Conservation (phyloP, 208 protist species). For the Acanthamoeba rhysodes region DNA sequence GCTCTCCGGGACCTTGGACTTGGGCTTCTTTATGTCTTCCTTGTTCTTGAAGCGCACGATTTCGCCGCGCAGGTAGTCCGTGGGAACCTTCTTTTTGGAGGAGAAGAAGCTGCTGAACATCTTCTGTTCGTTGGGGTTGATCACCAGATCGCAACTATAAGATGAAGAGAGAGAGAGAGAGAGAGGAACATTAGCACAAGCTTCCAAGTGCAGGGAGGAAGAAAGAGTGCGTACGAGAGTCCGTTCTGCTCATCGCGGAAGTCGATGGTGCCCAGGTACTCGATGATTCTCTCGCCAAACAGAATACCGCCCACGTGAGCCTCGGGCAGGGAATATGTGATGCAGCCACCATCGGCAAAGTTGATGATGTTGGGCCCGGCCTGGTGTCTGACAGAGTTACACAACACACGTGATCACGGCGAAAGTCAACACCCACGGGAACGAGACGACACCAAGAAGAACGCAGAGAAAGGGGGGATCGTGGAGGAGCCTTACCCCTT, state of each 20-base stretch:
- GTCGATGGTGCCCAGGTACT: slow-evolving; percentile 79
- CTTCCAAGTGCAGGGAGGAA: neutral
- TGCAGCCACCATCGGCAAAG: slow-evolving; percentile 79
- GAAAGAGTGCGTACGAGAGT: slow-evolving; percentile 31
- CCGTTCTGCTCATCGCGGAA: slow-evolving; percentile 80
- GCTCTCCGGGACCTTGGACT: neutral
- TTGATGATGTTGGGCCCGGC: slow-evolving; percentile 78
- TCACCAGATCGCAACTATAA: slow-evolving; percentile 75
- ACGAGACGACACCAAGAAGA: neutral
- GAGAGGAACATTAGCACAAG: neutral
- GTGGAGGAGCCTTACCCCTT: slow-evolving; percentile 50
- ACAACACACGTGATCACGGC: no score
- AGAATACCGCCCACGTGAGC: slow-evolving; percentile 79
- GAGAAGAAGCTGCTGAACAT: slow-evolving; percentile 78
- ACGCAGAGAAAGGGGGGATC: neutral
- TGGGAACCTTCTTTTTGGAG: slow-evolving; percentile 76
- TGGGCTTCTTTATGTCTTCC: slow-evolving; percentile 33
- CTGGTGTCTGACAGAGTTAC: slow-evolving; percentile 37
- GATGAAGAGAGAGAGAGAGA: neutral
- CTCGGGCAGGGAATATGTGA: slow-evolving; percentile 74
- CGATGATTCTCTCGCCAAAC: slow-evolving; percentile 79
- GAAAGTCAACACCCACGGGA: no score
- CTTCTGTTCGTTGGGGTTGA: slow-evolving; percentile 79
- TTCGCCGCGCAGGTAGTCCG: slow-evolving; percentile 32
- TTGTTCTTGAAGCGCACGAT: slow-evolving; percentile 29